A percentile compares a stretch with the other conserved stretches of the same genome.
Evolutionary conservation across 164 flowering plant genomes (phyloP).

Genomic region (Stephania japonica): DNA sequence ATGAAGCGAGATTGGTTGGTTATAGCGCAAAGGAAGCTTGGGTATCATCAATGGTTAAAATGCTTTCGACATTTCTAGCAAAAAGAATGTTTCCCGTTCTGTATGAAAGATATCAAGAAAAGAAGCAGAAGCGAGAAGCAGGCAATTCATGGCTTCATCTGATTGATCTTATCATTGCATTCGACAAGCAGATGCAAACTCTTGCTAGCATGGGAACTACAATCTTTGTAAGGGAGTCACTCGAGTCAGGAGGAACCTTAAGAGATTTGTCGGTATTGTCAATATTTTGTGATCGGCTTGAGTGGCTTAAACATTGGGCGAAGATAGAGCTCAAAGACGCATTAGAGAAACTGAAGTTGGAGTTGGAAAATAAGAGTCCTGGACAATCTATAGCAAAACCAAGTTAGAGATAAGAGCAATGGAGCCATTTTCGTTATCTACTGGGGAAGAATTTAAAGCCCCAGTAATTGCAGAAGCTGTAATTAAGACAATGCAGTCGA

Average conservation of each 20-base stretch:
- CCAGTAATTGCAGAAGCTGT: conserved; percentile 46
- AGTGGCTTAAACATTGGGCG: conserved; percentile 66
- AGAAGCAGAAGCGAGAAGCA: conserved; percentile 25
- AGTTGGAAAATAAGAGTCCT: conserved; percentile 40
- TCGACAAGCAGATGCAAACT: conserved; percentile 48
- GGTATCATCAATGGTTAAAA: conserved; percentile 58
- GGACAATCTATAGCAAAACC: conserved; percentile 24
- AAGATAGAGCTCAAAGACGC: conserved; percentile 60
- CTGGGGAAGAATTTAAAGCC: conserved; percentile 44
- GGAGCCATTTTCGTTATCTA: conserved; percentile 28
- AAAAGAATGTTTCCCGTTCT: conserved; percentile 37
- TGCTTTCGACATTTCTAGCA: conserved; percentile 42
- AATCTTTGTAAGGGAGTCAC: conserved; percentile 13
- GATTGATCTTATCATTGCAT: conserved; percentile 44
- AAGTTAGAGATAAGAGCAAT: conserved; percentile 11
- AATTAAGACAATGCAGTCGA: conserved; percentile 31
- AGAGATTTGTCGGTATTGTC: conserved; percentile 32
- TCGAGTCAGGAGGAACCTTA: conserved; percentile 15
- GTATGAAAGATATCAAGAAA: conserved; percentile 33
- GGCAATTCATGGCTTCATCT: conserved; percentile 56
- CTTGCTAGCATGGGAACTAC: conserved; percentile 38
- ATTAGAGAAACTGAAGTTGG: conserved; percentile 42
- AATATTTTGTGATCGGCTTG: conserved; percentile 41
- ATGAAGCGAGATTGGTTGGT: conserved; percentile 45
- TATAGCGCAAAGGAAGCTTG: conserved; percentile 64